Percentiles rank a stretch among this genome's conserved stretches.
Evolutionary conservation across 306 rosid species (phyloP).

Genomic region (Vigna nakashimae): DNA sequence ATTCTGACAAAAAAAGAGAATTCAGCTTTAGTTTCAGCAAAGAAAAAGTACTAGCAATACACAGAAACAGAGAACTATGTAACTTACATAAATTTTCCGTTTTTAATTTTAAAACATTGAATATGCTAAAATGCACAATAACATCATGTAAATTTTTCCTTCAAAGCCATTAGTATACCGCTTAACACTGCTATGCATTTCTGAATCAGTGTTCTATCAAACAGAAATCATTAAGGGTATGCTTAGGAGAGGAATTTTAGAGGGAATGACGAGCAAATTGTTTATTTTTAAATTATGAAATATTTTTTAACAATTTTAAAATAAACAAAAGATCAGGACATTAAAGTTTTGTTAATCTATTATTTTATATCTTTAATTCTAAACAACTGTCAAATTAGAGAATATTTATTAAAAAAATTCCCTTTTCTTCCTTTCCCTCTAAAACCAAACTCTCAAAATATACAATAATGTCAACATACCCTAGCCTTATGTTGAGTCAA

Average conservation of each 20-base stretch:
- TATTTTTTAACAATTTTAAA: background rate
- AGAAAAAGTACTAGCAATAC: background rate
- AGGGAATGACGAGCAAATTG: too few relatives aligned
- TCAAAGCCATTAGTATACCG: background rate
- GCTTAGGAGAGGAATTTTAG: too few relatives aligned
- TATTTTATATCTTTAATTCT: too few relatives aligned
- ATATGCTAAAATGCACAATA: slow-evolving; percentile 12
- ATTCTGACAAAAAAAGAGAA: slow-evolving; percentile 56
- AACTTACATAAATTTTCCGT: slow-evolving; percentile 3
- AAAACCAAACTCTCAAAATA: background rate
- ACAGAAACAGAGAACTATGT: background rate
- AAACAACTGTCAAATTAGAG: background rate
- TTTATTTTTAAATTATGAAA: background rate
- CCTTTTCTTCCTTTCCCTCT: background rate
- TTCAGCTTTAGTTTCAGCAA: slow-evolving; percentile 19
- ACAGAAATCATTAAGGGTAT: too few relatives aligned
- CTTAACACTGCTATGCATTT: background rate
- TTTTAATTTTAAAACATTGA: slow-evolving; percentile 1
- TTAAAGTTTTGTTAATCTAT: background rate
- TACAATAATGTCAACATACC: background rate
- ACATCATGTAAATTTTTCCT: background rate
- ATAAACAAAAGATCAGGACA: background rate
- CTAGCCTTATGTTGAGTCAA: background rate
- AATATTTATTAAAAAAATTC: background rate
- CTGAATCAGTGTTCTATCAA: background rate